Evolutionary conservation across 352 stramenopile species (phyloP).

Genomic region (Globisporangium viniferum): DNA sequence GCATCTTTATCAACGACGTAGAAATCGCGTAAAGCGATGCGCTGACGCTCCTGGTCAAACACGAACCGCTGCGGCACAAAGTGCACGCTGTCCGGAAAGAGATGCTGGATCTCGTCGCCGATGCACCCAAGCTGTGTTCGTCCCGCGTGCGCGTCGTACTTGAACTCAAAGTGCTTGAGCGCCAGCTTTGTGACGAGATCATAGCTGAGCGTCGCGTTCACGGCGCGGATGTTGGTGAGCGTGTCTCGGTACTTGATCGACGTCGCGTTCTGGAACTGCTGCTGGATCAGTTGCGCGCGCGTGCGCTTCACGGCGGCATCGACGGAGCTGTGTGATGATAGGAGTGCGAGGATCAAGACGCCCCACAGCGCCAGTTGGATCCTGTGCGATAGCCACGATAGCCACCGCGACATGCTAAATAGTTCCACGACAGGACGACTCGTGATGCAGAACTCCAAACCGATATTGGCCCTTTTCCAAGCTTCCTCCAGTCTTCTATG

Average conservation of each 20-base stretch:
- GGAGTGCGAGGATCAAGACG: neutral
- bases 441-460: neutral
- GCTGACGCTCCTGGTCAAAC: constrained; percentile 39
- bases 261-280: constrained; percentile 11
- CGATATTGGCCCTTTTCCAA: neutral
- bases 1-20: constrained; percentile 86
- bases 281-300: constrained; percentile 12
- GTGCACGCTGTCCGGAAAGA: constrained; percentile 75
- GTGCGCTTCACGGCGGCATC: constrained; percentile 13
- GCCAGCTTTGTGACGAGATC: constrained; percentile 46
- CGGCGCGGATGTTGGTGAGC: constrained; percentile 37
- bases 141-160: constrained; percentile 69
- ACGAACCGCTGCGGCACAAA: constrained; percentile 57
- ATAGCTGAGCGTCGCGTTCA: constrained; percentile 45
- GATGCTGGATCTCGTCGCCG: constrained; percentile 43
- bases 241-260: constrained; percentile 40
- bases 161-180: constrained; percentile 76
- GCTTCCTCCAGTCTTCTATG: neutral
- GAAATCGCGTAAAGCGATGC: constrained; percentile 79
- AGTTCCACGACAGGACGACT: neutral
- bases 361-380: neutral
- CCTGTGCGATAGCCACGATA: neutral
- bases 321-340: neutral
- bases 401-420: neutral
- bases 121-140: constrained; percentile 72